Conservation (phyloP, 257 asterid genomes). For the Avicennia marina region DNA sequence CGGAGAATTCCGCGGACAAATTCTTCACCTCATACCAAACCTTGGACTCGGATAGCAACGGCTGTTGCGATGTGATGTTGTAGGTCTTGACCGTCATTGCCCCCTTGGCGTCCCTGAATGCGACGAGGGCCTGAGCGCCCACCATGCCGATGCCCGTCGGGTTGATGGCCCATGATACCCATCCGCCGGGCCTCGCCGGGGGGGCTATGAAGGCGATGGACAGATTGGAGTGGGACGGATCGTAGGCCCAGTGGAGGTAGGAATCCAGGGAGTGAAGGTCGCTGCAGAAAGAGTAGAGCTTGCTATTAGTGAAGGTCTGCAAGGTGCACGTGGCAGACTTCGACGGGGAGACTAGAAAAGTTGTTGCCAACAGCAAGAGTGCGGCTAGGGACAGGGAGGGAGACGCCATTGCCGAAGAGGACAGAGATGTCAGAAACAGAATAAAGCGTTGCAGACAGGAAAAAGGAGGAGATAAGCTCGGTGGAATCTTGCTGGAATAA, state of each 20-base stretch:
- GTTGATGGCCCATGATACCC: constrained; percentile 71
- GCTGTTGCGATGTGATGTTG: constrained; percentile 37
- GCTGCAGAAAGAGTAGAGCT: constrained; percentile 33
- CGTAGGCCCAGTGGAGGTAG: constrained; percentile 54
- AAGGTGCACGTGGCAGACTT: constrained; percentile 42
- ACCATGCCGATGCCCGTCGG: constrained; percentile 48
- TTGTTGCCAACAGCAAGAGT: background rate
- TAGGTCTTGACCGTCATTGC: constrained; percentile 36
- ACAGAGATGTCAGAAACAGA: too few species aligned
- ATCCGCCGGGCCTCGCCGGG: constrained; percentile 48
- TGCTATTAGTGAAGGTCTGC: constrained; percentile 40
- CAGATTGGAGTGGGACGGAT: constrained; percentile 38
- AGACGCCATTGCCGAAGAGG: constrained; percentile 39
- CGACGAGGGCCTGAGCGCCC: constrained; percentile 54
- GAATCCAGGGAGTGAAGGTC: constrained; percentile 49
- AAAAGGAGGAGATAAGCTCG: too few species aligned
- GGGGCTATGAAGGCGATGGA: constrained; percentile 49
- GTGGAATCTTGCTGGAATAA: too few species aligned
- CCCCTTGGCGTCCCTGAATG: constrained; percentile 32
- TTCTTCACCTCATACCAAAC: constrained; percentile 35
- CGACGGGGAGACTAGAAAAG: constrained; percentile 27
- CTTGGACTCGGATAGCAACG: constrained; percentile 18
- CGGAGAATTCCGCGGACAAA: background rate
- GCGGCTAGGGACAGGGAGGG: constrained; percentile 12
- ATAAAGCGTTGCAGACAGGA: too few species aligned